phyloP scores from a whole-genome alignment of 73 alveolate species.

The Vitrella brassicaformis region DNA sequence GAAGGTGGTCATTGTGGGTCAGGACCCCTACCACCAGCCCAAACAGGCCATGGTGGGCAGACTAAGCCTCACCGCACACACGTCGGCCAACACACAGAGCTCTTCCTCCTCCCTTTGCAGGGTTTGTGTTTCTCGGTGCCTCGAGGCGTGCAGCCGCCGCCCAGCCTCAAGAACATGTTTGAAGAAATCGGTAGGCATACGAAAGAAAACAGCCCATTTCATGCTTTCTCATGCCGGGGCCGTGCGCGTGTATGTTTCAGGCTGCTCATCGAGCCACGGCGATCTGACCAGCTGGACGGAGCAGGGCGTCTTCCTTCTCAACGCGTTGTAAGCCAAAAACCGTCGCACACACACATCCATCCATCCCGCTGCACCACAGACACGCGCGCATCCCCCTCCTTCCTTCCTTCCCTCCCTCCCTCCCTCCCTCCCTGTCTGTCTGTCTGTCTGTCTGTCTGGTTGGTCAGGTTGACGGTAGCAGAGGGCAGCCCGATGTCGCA shows the following conservation, averaged over 20 bases:
- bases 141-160: constrained; percentile 59
- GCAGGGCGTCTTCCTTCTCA: constrained; percentile 78
- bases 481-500: not conserved
- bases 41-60: constrained; percentile 67
- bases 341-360: no score
- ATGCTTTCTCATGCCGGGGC: no score
- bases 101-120: no score
- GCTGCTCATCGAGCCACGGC: constrained; percentile 49
- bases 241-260: no score
- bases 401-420: no score
- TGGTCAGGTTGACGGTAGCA: not conserved
- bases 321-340: constrained; percentile 69
- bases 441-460: not conserved
- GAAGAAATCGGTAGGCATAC: constrained; percentile 1
- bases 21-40: constrained; percentile 77
- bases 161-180: constrained; percentile 65
- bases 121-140: constrained; percentile 82
- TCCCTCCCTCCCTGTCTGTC: no score
- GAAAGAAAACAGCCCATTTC: no score
- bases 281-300: constrained; percentile 75
- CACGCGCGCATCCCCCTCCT: constrained; percentile 66
- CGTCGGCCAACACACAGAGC: no score
- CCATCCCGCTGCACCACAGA: constrained; percentile 69
- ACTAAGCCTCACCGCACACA: no score
- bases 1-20: constrained; percentile 81